Base-by-base conservation (phyloP, 2,329 filamentous ascomycete genomes). In the Cucurbitaria berberidis region DNA sequence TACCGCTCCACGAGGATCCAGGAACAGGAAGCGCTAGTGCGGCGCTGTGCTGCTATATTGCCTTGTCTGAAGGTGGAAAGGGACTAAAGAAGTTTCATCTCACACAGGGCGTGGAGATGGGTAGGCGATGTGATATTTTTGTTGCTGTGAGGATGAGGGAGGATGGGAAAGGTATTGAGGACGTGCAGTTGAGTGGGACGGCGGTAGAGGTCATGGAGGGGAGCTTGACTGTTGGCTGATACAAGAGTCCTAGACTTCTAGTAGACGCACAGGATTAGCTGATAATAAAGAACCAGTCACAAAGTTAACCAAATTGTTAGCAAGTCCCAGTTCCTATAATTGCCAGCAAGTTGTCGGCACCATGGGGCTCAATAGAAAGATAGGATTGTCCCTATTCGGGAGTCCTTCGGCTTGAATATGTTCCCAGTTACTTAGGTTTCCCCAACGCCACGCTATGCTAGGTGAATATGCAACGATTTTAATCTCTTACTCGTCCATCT, bases 401-500 rank as follows among this genome's bases (percentile, higher is more conserved):
- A 15, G 11, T 39, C 18, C 19, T 38, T 38, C 10, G 22, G n/a
- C n/a, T 18, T 4, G 15, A 18, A 36, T 16, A 15, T 13, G 19
- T 22, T 24, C 18, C 15, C 19, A 29, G 4, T 32, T 13, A 8
- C 3, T 32, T 32, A n/a, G 15, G 5, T 13, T 34, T 16, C 36
- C 29, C 42, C 3, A 48, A 48, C 48, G 48, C 53, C 53, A 29
- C 48, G 53, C 53, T 48, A 55, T 55, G 53, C 53, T 40, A 26
- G 41, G 32, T 18, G 32, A 21, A 43, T 19, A 24, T 24, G 15
- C 24, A 18, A 11, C 5, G 16, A 5, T 30, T 45, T 11, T 15
- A 18, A 22, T 7, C 9, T 19, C 36, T 54, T 55, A 95, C 75
- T 92, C 90, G 77, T 97, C 95, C 89, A 96, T 95, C 80, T 97